These are phyloP conservation scores for Penicillium antarcticum DNA, from an alignment of 495 filamentous ascomycete genomes.

Conservation along the genomic window DNA sequence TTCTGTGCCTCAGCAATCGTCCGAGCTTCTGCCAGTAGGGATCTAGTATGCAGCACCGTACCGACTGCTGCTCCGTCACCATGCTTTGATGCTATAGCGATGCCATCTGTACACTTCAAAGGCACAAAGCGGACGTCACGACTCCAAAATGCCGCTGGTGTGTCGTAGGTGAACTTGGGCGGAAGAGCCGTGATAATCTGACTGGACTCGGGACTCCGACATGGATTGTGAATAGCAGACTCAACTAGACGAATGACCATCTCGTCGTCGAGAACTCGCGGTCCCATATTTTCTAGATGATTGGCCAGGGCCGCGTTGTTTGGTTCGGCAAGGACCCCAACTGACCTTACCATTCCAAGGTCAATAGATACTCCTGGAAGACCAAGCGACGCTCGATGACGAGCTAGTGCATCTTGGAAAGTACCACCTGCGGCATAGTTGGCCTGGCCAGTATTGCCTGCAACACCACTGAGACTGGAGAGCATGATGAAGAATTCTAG, in stretches of 20 bases:
- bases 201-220: neutral
- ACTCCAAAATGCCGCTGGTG: no score
- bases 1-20: neutral
- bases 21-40: neutral
- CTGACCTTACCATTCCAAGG: slow-evolving; percentile 25
- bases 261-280: neutral
- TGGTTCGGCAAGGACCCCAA: slow-evolving; percentile 24
- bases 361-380: slow-evolving; percentile 25
- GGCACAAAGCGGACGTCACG: no score
- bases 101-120: no score
- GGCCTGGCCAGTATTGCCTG: slow-evolving; percentile 29
- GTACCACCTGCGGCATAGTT: slow-evolving; percentile 33
- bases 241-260: neutral
- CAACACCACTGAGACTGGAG: slow-evolving; percentile 28
- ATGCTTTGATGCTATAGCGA: no score
- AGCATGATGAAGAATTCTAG: slow-evolving; percentile 48
- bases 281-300: neutral
- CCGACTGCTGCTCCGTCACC: no score
- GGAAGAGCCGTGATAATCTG: neutral
- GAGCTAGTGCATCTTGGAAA: slow-evolving; percentile 32
- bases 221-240: neutral
- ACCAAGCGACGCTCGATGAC: slow-evolving; percentile 20
- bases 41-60: neutral
- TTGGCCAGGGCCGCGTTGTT: neutral
- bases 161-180: no score